phyloP scores from a whole-genome alignment of 306 rosid genomes.

The Inga laurina region DNA sequence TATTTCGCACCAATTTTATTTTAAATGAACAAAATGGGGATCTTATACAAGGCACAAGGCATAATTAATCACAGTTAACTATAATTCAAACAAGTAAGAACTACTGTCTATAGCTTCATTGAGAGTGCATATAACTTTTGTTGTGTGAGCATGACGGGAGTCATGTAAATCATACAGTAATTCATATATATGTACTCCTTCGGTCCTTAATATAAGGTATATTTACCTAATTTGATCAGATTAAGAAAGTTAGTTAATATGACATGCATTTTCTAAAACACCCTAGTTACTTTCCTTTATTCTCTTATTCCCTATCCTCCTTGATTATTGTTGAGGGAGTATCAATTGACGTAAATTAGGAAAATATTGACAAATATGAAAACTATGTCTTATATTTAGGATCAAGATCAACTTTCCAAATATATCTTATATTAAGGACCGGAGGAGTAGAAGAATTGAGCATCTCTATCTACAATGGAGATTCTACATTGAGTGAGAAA shows the following conservation, averaged over 20 bases:
- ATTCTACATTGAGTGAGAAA: not conserved
- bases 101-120: conserved; percentile 12
- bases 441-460: not conserved
- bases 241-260: no score
- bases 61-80: not conserved
- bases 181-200: not conserved
- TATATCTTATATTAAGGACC: no score
- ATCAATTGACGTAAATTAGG: no score
- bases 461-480: conserved; percentile 2
- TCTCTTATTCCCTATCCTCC: no score
- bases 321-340: no score
- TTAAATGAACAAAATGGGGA: conserved; percentile 13
- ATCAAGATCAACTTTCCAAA: no score
- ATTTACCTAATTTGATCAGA: no score
- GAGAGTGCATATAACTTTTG: conserved; percentile 4
- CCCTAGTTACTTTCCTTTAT: no score
- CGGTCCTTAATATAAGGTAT: no score
- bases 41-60: not conserved
- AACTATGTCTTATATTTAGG: no score
- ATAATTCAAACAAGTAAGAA: conserved; percentile 2
- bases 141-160: not conserved
- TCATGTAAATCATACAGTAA: not conserved
- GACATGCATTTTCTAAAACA: no score
- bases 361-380: no score
- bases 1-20: conserved; percentile 3